Evolutionary conservation across 2,329 filamentous ascomycete species (phyloP), one percentile per base, ranked within the genome.

Genomic region (Fusarium hostae): DNA sequence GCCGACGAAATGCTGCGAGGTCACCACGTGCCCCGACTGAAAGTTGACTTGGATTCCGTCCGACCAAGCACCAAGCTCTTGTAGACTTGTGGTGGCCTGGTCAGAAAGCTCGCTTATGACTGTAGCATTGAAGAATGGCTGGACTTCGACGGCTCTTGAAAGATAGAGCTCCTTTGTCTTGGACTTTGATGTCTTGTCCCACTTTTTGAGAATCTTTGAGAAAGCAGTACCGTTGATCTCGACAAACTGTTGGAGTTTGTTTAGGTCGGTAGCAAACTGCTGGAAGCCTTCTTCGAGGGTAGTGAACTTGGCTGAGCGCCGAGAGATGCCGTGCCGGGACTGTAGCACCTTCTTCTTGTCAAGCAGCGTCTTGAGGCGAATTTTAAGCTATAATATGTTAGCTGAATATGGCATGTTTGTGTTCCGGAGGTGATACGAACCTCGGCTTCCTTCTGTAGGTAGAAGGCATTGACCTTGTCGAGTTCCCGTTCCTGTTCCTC

Each of bases 151-250:
- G 12, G 96, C 96, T 66, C 96, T 89, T 13, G 97, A 97, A 39
- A 99, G 90, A 79, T 98, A 99, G 43, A 98, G 88, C 83, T 98
- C 96, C 82, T 99, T 99, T 66, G 96, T 98, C 81, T 95, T 95
- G 56, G 95, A 98, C 87, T 98, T 99, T 75, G 95, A 98, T 3
- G 95, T 98, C 88, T 99, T 99, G 84, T 99, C 96, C 96, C 96
- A 99, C 89, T 99, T 99, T 84, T 99, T 99, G 71, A 99, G 85
- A 66, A 99, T 99, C 82, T 99, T 99, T 32, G 95, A 98, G 81
- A 98, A 98, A 20, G 95, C 96, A 3, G 94, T 98, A 78, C 96
- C 95, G 79, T 99, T 99, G 79, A 98, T 93, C 81, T 98, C 95
- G 72, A 99, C 94, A 82, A 98, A 99, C 85, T 98, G 96, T 85